Percentiles rank a stretch among this genome's conserved stretches.
phyloP scores from a whole-genome alignment of 495 filamentous ascomycete genomes.

The Lasiosphaeriaceae sp. region DNA sequence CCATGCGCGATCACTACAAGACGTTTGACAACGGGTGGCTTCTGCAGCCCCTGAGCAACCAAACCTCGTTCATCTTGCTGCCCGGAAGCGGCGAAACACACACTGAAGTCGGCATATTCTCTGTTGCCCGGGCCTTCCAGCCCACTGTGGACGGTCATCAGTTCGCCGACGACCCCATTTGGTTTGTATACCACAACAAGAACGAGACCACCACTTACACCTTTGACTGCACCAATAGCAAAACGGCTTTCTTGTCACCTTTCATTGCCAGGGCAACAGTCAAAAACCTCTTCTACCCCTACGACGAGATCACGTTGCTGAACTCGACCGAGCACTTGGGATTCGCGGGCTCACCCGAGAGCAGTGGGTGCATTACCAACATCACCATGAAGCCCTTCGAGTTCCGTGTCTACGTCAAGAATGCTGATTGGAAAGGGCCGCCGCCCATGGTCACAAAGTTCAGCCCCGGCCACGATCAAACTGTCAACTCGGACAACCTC shows the following conservation, averaged over 20 bases:
- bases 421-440: slow-evolving; percentile 46
- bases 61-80: slow-evolving; percentile 51
- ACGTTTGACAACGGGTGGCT: slow-evolving; percentile 62
- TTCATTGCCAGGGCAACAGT: slow-evolving; percentile 54
- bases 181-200: slow-evolving; percentile 64
- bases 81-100: slow-evolving; percentile 53
- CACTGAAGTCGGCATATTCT: slow-evolving; percentile 65
- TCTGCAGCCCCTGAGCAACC: slow-evolving; percentile 55
- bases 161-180: slow-evolving; percentile 52
- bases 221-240: slow-evolving; percentile 54
- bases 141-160: slow-evolving; percentile 51
- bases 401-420: slow-evolving; percentile 61
- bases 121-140: slow-evolving; percentile 17
- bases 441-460: slow-evolving; percentile 62
- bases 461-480: slow-evolving; percentile 59
- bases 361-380: slow-evolving; percentile 54
- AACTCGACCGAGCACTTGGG: slow-evolving; percentile 21
- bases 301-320: slow-evolving; percentile 53
- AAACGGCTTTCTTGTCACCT: slow-evolving; percentile 49
- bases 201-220: slow-evolving; percentile 56
- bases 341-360: slow-evolving; percentile 9
- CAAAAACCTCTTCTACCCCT: slow-evolving; percentile 65
- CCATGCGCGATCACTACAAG: slow-evolving; percentile 54
- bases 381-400: slow-evolving; percentile 54
- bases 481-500: slow-evolving; percentile 37